A percentile compares a stretch with the other conserved stretches of the same genome.
Evolutionary conservation across 2,329 filamentous ascomycete genomes (phyloP).

Genomic region (Penicillium griseofulvum): DNA sequence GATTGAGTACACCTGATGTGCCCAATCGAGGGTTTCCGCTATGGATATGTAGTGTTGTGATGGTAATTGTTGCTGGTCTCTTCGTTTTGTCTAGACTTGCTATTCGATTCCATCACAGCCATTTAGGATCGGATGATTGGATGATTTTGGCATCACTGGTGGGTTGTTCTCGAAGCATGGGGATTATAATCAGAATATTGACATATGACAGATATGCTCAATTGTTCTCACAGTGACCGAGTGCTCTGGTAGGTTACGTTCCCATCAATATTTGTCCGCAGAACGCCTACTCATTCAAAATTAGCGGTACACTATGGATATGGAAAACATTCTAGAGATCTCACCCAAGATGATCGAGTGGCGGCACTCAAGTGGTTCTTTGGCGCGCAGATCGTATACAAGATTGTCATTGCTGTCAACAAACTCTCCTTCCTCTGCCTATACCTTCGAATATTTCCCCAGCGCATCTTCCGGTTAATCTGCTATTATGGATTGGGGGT

Average conservation of each 20-base stretch:
- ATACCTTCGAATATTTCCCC: slow-evolving; percentile 55
- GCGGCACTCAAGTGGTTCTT: slow-evolving; percentile 46
- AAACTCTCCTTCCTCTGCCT: slow-evolving; percentile 55
- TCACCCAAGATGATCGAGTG: slow-evolving; percentile 22
- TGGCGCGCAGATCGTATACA: slow-evolving; percentile 55
- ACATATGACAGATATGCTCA: slow-evolving; percentile 8
- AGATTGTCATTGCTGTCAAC: slow-evolving; percentile 54
- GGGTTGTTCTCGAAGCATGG: neutral
- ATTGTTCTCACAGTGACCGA: slow-evolving; percentile 20
- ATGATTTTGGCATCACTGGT: slow-evolving; percentile 22
- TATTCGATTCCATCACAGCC: slow-evolving; percentile 17
- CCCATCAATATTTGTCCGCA: neutral
- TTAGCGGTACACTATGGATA: slow-evolving; percentile 32
- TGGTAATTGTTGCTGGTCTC: slow-evolving; percentile 20
- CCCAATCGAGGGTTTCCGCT: slow-evolving; percentile 23
- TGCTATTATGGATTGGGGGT: slow-evolving; percentile 36
- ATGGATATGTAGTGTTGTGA: slow-evolving; percentile 22
- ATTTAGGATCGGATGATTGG: slow-evolving; percentile 24
- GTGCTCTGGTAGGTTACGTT: neutral
- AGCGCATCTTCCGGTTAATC: slow-evolving; percentile 44
- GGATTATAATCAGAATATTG: neutral
- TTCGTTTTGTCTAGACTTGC: slow-evolving; percentile 20
- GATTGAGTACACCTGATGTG: slow-evolving; percentile 11
- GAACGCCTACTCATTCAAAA: neutral
- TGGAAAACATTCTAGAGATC: slow-evolving; percentile 24